A percentile compares a stretch with the other conserved stretches of the same genome.
Evolutionary conservation across 805 yeast species (phyloP).

Genomic region (Hanseniaspora singularis): DNA sequence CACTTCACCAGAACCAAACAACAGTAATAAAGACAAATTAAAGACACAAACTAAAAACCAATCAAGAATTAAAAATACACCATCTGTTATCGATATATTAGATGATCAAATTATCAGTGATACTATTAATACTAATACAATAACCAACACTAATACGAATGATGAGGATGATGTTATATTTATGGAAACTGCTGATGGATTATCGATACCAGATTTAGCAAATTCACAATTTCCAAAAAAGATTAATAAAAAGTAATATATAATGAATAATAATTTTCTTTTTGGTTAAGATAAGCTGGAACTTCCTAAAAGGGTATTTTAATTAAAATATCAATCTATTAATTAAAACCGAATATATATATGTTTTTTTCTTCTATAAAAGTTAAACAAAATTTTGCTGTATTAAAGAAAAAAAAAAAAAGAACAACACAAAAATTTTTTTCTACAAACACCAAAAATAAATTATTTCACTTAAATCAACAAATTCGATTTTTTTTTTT

Average conservation of each 20-base stretch:
- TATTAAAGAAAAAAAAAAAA: not conserved
- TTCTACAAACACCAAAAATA: too few species aligned
- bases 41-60: too few species aligned
- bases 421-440: too few species aligned
- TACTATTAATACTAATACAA: too few species aligned
- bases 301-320: too few species aligned
- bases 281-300: too few species aligned
- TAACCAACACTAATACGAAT: not conserved
- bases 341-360: not conserved
- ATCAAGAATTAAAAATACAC: too few species aligned
- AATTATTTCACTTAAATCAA: too few species aligned
- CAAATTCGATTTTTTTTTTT: too few species aligned
- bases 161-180: constrained; percentile 20
- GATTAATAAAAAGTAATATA: not conserved
- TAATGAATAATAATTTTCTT: not conserved
- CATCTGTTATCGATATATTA: too few species aligned
- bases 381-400: not conserved
- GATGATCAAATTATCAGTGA: too few species aligned
- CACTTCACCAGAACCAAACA: not conserved
- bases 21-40: not conserved
- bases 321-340: too few species aligned
- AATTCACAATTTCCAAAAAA: constrained; percentile 24
- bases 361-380: not conserved
- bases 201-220: constrained; percentile 31
- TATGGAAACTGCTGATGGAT: constrained; percentile 27